These are phyloP conservation scores for Pseudogymnoascus verrucosus DNA, from an alignment of 2,329 filamentous ascomycete genomes.

Conservation along the genomic window DNA sequence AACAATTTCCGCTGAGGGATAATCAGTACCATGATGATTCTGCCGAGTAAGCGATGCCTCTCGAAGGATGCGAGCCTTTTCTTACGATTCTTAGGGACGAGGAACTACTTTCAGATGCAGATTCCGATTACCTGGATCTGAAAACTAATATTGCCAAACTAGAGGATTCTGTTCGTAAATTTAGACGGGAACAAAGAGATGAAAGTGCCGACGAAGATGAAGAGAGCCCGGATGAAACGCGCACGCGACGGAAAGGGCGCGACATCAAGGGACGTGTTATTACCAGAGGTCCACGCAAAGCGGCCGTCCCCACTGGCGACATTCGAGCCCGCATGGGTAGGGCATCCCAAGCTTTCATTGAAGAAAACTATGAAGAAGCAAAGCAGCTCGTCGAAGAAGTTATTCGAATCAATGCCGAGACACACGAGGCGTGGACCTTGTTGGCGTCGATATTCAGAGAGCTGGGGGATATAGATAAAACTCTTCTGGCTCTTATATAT, in stretches of 20 bases:
- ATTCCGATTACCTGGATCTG: slow-evolving; percentile 36
- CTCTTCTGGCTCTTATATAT: slow-evolving; percentile 51
- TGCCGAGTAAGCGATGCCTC: neutral
- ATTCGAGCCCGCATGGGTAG: slow-evolving; percentile 60
- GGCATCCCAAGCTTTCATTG: slow-evolving; percentile 61
- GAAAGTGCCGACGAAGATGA: slow-evolving; percentile 3
- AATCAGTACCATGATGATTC: neutral
- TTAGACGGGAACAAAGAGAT: slow-evolving; percentile 15
- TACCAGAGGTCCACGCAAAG: slow-evolving; percentile 39
- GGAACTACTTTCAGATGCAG: slow-evolving; percentile 26
- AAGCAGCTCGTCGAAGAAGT: slow-evolving; percentile 52
- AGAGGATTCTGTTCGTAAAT: slow-evolving; percentile 22
- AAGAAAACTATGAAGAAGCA: slow-evolving; percentile 51
- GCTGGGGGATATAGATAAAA: slow-evolving; percentile 47
- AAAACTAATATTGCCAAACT: slow-evolving; percentile 33
- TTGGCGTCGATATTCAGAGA: slow-evolving; percentile 55
- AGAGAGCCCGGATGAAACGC: slow-evolving; percentile 7
- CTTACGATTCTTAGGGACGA: slow-evolving; percentile 8
- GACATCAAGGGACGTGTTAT: slow-evolving; percentile 9
- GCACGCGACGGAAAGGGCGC: slow-evolving; percentile 11
- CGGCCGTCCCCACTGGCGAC: slow-evolving; percentile 60
- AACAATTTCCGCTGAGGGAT: neutral
- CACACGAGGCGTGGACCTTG: slow-evolving; percentile 56
- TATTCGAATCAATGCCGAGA: slow-evolving; percentile 61
- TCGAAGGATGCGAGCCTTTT: neutral